phyloP scores from a whole-genome alignment of 2,329 filamentous ascomycete genomes.

The Fusarium chuoi region DNA sequence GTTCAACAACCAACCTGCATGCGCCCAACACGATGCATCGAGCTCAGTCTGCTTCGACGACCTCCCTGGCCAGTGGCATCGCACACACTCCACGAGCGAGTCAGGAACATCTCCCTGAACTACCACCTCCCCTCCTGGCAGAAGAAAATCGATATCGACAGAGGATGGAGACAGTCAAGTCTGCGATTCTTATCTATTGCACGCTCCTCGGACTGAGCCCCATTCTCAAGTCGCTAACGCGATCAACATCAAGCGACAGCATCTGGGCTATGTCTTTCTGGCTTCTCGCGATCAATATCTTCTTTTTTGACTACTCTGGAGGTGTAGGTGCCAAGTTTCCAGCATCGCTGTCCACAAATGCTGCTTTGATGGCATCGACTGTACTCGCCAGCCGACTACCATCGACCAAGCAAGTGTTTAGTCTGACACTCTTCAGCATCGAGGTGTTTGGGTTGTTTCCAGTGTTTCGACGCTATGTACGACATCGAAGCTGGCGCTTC shows the following conservation, averaged over 20 bases:
- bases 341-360: constrained; percentile 87
- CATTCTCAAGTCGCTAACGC: constrained; percentile 95
- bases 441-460: constrained; percentile 97
- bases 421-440: constrained; percentile 93
- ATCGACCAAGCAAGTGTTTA: constrained; percentile 93
- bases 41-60: constrained; percentile 64
- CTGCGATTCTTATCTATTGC: constrained; percentile 90
- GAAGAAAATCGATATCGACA: constrained; percentile 58
- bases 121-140: constrained; percentile 45
- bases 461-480: constrained; percentile 91
- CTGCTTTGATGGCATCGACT: constrained; percentile 94
- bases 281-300: constrained; percentile 93
- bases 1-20: constrained; percentile 58
- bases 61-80: constrained; percentile 58
- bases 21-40: constrained; percentile 48
- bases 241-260: constrained; percentile 89
- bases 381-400: constrained; percentile 91
- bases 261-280: constrained; percentile 98
- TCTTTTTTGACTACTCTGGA: constrained; percentile 96
- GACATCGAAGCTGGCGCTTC: constrained; percentile 82
- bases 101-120: constrained; percentile 45
- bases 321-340: constrained; percentile 72
- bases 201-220: constrained; percentile 91
- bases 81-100: constrained; percentile 44
- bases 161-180: constrained; percentile 85